Evolutionary conservation across 176 grass and related monocot species (phyloP).

Genomic region (Olyra latifolia): DNA sequence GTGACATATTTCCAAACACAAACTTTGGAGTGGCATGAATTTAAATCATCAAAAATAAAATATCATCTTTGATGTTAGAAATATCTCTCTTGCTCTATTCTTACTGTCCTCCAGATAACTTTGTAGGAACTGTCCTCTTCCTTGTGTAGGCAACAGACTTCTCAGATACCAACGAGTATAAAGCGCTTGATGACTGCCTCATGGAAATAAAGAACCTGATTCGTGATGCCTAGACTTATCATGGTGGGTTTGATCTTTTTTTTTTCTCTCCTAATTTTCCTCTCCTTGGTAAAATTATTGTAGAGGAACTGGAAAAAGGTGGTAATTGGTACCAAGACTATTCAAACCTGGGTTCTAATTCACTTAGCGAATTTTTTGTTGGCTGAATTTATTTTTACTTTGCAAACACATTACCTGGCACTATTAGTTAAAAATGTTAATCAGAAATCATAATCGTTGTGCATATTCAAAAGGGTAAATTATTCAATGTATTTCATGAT

Average conservation of each 20-base stretch:
- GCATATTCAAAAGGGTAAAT: too few species aligned
- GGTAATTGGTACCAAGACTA: neutral
- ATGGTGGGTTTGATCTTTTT: neutral
- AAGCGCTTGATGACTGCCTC: constrained; percentile 59
- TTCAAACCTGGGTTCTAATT: neutral
- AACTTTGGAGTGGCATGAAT: too few species aligned
- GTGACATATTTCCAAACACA: too few species aligned
- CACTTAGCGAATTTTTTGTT: neutral
- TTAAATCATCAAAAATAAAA: too few species aligned
- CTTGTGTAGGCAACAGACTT: constrained; percentile 66
- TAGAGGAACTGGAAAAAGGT: neutral
- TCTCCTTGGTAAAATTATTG: neutral
- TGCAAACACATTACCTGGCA: neutral
- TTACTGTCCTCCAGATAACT: neutral
- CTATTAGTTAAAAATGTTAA: neutral
- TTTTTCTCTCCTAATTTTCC: neutral
- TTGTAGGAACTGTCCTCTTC: neutral
- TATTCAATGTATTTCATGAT: too few species aligned
- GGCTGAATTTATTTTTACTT: neutral
- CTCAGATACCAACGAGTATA: constrained; percentile 54
- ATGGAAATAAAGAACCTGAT: constrained; percentile 55
- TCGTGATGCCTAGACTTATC: constrained; percentile 38
- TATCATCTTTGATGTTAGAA: neutral
- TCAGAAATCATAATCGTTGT: neutral
- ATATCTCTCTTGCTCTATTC: neutral